Conservation (phyloP, 2,329 filamentous ascomycete species). For the Aureobasidium mangrovei region DNA sequence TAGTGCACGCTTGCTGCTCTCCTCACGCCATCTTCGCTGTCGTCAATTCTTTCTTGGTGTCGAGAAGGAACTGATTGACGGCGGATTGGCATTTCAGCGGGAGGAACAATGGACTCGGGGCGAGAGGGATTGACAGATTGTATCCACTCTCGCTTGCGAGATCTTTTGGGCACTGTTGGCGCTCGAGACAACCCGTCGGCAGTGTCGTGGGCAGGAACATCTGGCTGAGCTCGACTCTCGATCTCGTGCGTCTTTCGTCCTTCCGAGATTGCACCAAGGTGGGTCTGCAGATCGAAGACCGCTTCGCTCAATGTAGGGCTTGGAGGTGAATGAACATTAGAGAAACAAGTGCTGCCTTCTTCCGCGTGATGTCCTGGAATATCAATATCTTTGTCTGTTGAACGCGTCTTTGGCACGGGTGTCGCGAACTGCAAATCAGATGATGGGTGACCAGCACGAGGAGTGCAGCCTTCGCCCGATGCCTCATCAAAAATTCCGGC, state of each 20-base stretch:
- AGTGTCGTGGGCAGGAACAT: slow-evolving; percentile 18
- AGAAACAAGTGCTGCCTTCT: background rate
- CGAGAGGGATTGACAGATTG: background rate
- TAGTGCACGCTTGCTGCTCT: background rate
- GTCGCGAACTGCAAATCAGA: background rate
- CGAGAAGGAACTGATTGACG: background rate
- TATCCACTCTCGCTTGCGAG: slow-evolving; percentile 33
- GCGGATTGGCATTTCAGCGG: background rate
- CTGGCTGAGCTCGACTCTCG: too few species aligned
- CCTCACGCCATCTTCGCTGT: slow-evolving; percentile 2
- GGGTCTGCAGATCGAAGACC: slow-evolving; percentile 29
- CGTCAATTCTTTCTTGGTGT: background rate
- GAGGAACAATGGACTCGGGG: background rate
- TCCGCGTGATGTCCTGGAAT: background rate
- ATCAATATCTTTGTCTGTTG: background rate
- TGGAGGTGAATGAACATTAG: background rate
- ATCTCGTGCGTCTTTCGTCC: background rate
- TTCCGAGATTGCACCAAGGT: slow-evolving; percentile 22
- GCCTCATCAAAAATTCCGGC: slow-evolving; percentile 23
- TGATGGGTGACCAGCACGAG: slow-evolving; percentile 7
- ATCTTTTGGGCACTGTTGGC: slow-evolving; percentile 33
- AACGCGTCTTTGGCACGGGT: background rate
- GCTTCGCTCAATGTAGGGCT: slow-evolving; percentile 42
- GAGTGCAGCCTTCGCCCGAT: slow-evolving; percentile 8
- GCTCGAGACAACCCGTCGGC: slow-evolving; percentile 19